These are phyloP conservation scores for Flammula alnicola DNA, from an alignment of 1,284 basidiomycete genomes.

Conservation along the genomic window DNA sequence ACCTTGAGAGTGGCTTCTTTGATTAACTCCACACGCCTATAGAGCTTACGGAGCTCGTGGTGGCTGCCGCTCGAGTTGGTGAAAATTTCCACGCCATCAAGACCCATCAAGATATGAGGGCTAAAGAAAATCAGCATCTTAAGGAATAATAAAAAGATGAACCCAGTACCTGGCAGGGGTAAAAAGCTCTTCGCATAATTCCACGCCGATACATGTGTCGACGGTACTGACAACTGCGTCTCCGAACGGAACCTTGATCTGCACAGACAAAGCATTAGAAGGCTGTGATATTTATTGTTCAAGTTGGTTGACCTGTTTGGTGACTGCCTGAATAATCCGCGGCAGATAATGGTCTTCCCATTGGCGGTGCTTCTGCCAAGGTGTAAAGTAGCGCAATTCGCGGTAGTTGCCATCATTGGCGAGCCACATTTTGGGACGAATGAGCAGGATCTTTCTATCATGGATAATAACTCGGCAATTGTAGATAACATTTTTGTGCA, in stretches of 20 bases:
- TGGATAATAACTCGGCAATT: constrained; percentile 94
- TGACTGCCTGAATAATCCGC: constrained; percentile 83
- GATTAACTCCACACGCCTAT: constrained; percentile 91
- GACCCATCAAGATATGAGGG: constrained; percentile 95
- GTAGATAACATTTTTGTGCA: constrained; percentile 97
- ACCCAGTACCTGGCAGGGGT: constrained; percentile 93
- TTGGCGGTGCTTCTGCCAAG: constrained; percentile 89
- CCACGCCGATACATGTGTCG: constrained; percentile 97
- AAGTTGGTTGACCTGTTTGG: constrained; percentile 71
- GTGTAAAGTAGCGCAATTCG: constrained; percentile 95
- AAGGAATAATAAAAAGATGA: not conserved
- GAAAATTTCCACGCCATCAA: constrained; percentile 98
- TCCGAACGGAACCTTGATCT: constrained; percentile 92
- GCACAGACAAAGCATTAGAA: constrained; percentile 1
- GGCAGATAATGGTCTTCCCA: constrained; percentile 92
- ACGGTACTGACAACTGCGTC: constrained; percentile 92
- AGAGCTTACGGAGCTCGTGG: constrained; percentile 95
- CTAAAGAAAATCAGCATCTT: constrained; percentile 43
- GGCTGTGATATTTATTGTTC: not conserved
- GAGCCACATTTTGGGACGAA: constrained; percentile 99
- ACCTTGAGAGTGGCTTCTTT: constrained; percentile 97
- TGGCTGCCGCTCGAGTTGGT: constrained; percentile 98
- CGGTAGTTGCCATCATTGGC: constrained; percentile 99
- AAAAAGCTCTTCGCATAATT: constrained; percentile 97
- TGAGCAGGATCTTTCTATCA: constrained; percentile 86